These are phyloP conservation scores for Asterophora lycoperdoides DNA, from an alignment of 768 basidiomycete genomes.

Conservation along the genomic window DNA sequence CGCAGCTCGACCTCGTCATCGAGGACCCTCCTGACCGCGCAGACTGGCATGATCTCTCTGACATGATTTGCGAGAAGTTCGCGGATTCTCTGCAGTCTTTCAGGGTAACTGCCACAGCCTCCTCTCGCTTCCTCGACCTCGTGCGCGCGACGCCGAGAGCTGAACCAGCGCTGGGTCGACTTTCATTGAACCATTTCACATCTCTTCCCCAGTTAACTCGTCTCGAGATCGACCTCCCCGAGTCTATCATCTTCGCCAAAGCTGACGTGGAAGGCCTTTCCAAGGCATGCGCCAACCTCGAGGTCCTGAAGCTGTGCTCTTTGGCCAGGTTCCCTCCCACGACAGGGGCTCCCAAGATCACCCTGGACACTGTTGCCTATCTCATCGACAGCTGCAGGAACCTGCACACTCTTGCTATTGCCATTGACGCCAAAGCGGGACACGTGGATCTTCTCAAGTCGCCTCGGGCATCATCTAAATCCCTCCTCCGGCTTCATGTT, in stretches of 20 bases:
- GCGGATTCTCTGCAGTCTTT: slow-evolving; percentile 54
- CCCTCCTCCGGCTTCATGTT: slow-evolving; percentile 66
- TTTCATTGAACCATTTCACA: slow-evolving; percentile 57
- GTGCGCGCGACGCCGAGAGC: slow-evolving; percentile 69
- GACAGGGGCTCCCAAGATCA: slow-evolving; percentile 51
- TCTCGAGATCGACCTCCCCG: slow-evolving; percentile 77
- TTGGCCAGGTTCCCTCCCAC: slow-evolving; percentile 58
- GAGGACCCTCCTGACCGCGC: slow-evolving; percentile 73
- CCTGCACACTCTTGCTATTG: slow-evolving; percentile 62
- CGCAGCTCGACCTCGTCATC: slow-evolving; percentile 69
- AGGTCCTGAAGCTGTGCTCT: slow-evolving; percentile 64
- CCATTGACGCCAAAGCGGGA: slow-evolving; percentile 53
- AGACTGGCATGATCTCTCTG: slow-evolving; percentile 73
- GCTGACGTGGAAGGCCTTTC: slow-evolving; percentile 57
- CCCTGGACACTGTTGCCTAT: slow-evolving; percentile 57
- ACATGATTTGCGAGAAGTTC: slow-evolving; percentile 60
- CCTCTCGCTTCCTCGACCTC: slow-evolving; percentile 77
- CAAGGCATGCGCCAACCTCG: slow-evolving; percentile 61
- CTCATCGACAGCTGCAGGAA: slow-evolving; percentile 55
- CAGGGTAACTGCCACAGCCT: slow-evolving; percentile 59
- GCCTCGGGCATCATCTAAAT: slow-evolving; percentile 52
- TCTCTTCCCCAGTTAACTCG: slow-evolving; percentile 51
- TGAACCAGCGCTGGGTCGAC: slow-evolving; percentile 54
- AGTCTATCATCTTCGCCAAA: slow-evolving; percentile 63
- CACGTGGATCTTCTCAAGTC: slow-evolving; percentile 42